Percentiles rank a stretch among this genome's conserved stretches.
phyloP scores from a whole-genome alignment of 1,284 basidiomycete species.

The Boletus calvinii region DNA sequence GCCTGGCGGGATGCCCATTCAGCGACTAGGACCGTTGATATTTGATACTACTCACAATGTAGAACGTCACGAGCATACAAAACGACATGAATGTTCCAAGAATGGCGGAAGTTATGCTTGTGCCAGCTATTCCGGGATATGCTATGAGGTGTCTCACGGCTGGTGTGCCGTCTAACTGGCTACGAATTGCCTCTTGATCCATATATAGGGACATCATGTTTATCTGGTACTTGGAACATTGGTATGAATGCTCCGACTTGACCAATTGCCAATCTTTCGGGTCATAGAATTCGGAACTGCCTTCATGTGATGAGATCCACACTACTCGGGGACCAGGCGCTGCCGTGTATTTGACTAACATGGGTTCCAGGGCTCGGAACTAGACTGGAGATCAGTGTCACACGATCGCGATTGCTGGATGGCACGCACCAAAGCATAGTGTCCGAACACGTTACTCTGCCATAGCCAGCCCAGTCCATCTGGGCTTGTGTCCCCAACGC shows the following conservation, averaged over 20 bases:
- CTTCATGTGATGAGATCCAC: constrained; percentile 80
- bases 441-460: constrained; percentile 85
- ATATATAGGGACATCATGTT: constrained; percentile 69
- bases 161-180: constrained; percentile 27
- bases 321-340: constrained; percentile 61
- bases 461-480: constrained; percentile 82
- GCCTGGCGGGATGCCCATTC: constrained; percentile 42
- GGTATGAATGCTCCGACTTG: constrained; percentile 63
- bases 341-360: constrained; percentile 43
- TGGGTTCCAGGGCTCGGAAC: constrained; percentile 58
- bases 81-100: constrained; percentile 49
- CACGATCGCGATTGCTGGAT: constrained; percentile 1
- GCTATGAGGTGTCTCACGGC: constrained; percentile 61
- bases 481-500: constrained; percentile 56
- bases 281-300: constrained; percentile 54
- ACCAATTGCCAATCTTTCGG: constrained; percentile 73
- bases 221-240: constrained; percentile 77
- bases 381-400: constrained; percentile 31
- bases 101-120: constrained; percentile 58
- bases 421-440: constrained; percentile 72
- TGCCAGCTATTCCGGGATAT: constrained; percentile 75
- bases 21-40: background rate
- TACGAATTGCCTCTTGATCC: constrained; percentile 42
- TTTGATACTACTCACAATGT: constrained; percentile 54
- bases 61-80: constrained; percentile 62